A percentile compares a stretch with the other conserved stretches of the same genome.
Evolutionary conservation across 1,284 basidiomycete species (phyloP).

Genomic region (Irpex sp.): DNA sequence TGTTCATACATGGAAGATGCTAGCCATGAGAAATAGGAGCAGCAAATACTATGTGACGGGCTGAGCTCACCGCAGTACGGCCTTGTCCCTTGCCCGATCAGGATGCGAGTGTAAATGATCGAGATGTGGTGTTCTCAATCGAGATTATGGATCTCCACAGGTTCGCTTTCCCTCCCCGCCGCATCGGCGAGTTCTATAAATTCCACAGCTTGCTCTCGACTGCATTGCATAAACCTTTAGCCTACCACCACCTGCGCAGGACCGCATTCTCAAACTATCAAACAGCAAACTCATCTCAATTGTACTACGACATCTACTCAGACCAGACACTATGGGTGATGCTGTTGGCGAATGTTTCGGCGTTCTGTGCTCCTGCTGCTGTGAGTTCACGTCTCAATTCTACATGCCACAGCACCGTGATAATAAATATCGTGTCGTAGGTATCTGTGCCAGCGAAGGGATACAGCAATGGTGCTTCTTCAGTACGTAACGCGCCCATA

Average conservation of each 20-base stretch:
- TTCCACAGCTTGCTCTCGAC: neutral
- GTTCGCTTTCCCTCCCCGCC: neutral
- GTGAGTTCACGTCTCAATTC: constrained; percentile 7
- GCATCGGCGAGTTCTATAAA: neutral
- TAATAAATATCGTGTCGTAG: neutral
- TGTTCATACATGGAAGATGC: too few relatives aligned
- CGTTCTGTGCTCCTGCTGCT: constrained; percentile 15
- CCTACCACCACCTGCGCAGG: neutral
- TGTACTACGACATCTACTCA: neutral
- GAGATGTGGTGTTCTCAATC: too few relatives aligned
- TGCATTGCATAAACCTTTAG: neutral
- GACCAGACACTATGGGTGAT: constrained; percentile 6
- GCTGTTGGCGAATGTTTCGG: constrained; percentile 8
- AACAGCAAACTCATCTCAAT: too few relatives aligned
- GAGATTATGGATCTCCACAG: neutral
- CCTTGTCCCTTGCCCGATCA: too few relatives aligned
- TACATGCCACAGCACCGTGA: neutral
- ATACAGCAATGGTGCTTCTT: constrained; percentile 9
- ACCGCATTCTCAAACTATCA: neutral
- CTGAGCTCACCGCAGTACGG: too few relatives aligned
- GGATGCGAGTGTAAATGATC: too few relatives aligned
- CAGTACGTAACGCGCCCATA: constrained; percentile 2
- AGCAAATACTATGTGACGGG: too few relatives aligned
- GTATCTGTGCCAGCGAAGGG: neutral
- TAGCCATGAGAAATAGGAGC: too few relatives aligned